Percentiles rank a stretch among this genome's conserved stretches.
Evolutionary conservation across 176 grass and related monocot species (phyloP).

Genomic region (Tillandsia fasciculata): DNA sequence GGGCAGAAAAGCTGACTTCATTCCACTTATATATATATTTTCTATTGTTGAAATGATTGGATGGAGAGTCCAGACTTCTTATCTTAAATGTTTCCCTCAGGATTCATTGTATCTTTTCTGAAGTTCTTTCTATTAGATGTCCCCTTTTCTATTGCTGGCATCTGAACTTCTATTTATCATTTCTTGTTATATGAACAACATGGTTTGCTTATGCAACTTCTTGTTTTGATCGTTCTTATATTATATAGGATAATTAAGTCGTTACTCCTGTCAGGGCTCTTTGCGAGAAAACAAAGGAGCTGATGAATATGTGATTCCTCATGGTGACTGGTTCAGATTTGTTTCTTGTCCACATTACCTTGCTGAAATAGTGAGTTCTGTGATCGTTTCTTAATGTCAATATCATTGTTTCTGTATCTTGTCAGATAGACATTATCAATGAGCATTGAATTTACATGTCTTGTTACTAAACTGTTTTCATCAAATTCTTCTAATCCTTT

Average conservation of each 20-base stretch:
- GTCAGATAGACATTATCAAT: no score
- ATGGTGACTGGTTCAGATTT: constrained; percentile 70
- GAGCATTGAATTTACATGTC: no score
- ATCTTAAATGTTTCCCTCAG: no score
- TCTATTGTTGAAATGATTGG: no score
- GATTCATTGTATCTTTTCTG: neutral
- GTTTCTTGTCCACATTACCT: constrained; percentile 93
- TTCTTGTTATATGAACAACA: neutral
- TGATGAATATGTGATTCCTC: constrained; percentile 87
- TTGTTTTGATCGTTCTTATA: neutral
- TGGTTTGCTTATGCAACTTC: neutral
- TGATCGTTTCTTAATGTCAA: constrained; percentile 9
- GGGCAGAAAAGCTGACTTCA: no score
- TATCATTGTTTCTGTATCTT: neutral
- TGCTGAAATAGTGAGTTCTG: constrained; percentile 74
- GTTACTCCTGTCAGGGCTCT: constrained; percentile 57
- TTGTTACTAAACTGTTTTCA: no score
- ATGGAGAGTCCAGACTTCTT: no score
- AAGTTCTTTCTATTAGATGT: no score
- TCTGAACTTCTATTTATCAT: no score
- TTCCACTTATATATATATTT: no score
- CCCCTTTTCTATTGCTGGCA: no score
- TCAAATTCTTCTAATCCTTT: neutral
- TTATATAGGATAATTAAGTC: neutral
- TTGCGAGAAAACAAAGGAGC: constrained; percentile 22